phyloP scores from a whole-genome alignment of 306 rosid genomes.

The Parietaria judaica region DNA sequence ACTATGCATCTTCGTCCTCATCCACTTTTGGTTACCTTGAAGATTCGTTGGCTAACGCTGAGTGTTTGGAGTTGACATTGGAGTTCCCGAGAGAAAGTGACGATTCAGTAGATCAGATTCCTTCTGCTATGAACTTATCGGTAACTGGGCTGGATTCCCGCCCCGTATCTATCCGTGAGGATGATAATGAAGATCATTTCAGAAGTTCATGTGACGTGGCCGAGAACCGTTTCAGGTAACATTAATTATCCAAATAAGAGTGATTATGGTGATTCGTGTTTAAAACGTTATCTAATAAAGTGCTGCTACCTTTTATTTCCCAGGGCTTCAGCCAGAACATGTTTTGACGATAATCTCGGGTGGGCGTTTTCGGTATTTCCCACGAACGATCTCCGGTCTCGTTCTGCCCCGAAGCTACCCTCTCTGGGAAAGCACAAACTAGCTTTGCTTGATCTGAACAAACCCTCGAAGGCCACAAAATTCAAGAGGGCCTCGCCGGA shows the following conservation, averaged over 20 bases:
- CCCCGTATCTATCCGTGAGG: conserved; percentile 23
- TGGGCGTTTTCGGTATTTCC: conserved; percentile 90
- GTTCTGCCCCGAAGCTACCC: conserved; percentile 49
- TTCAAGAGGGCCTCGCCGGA: conserved; percentile 41
- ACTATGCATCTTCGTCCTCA: conserved; percentile 32
- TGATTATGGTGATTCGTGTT: too few relatives aligned
- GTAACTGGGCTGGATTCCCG: conserved; percentile 35
- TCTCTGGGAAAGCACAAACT: conserved; percentile 77
- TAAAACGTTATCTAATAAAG: conserved; percentile 19
- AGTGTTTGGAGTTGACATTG: conserved; percentile 48
- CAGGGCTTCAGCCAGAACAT: conserved; percentile 71
- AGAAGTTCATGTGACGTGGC: conserved; percentile 35
- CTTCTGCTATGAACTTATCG: conserved; percentile 56
- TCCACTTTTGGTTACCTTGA: conserved; percentile 30
- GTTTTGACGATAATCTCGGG: conserved; percentile 52
- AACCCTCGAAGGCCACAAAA: conserved; percentile 65
- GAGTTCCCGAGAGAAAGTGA: conserved; percentile 45
- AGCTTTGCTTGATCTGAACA: conserved; percentile 36
- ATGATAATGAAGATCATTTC: conserved; percentile 33
- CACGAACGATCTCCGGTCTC: conserved; percentile 45
- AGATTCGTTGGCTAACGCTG: conserved; percentile 26
- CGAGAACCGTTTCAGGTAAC: conserved; percentile 86
- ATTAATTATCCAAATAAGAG: neutral
- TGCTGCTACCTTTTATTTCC: conserved; percentile 3
- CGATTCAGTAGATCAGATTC: conserved; percentile 39